Evolutionary conservation across 148 eudicot species (phyloP).

Genomic region (Amaranthus hypochondriacus): DNA sequence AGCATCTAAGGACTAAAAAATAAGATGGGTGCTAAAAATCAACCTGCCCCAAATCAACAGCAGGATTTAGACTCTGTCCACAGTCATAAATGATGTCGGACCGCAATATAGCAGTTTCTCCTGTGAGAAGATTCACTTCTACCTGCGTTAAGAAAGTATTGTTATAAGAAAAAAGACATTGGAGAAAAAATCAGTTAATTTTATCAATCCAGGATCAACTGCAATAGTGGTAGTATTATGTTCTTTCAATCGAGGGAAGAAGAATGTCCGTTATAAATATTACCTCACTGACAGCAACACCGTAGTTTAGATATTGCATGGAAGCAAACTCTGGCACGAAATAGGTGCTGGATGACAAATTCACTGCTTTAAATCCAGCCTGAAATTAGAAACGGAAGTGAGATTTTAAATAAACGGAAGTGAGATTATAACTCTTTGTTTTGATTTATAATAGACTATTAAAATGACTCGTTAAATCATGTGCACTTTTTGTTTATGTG

Average conservation of each 20-base stretch:
- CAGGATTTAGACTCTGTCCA: slow-evolving; percentile 95
- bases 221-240: no score
- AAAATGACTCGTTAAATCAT: no score
- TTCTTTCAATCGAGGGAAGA: neutral
- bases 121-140: slow-evolving; percentile 77
- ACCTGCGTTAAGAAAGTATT: slow-evolving; percentile 45
- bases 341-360: slow-evolving; percentile 57
- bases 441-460: no score
- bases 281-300: slow-evolving; percentile 97
- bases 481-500: no score
- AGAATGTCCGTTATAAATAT: neutral
- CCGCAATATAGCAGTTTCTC: slow-evolving; percentile 69
- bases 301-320: slow-evolving; percentile 67
- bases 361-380: slow-evolving; percentile 54
- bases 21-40: slow-evolving; percentile 5
- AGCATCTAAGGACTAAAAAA: neutral
- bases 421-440: no score
- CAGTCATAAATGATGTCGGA: slow-evolving; percentile 90
- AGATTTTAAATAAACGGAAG: no score
- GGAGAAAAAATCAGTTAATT: neutral
- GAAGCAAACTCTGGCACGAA: slow-evolving; percentile 56
- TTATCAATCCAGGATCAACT: neutral
- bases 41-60: slow-evolving; percentile 97
- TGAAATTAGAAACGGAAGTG: slow-evolving; percentile 25
- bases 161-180: no score